phyloP scores from a whole-genome alignment of 2,329 filamentous ascomycete species.

The Aulographum hederae region DNA sequence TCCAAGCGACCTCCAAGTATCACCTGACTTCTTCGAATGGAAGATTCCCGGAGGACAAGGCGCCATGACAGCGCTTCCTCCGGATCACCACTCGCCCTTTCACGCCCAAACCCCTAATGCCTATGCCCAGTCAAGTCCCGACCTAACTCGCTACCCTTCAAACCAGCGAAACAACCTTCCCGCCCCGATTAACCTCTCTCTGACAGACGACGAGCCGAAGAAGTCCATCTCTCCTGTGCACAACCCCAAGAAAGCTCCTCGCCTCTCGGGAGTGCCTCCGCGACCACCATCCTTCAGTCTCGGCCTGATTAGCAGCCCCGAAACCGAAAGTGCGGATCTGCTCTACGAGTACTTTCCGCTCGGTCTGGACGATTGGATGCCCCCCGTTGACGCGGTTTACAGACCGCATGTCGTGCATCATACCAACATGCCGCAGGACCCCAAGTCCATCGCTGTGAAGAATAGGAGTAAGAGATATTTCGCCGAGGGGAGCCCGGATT shows the following conservation, averaged over 20 bases:
- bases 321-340: conserved; percentile 65
- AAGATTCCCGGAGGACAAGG: conserved; percentile 17
- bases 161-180: conserved; percentile 9
- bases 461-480: conserved; percentile 30
- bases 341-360: conserved; percentile 92
- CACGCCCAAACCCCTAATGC: conserved; percentile 15
- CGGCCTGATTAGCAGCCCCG: conserved; percentile 38
- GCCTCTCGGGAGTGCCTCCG: conserved; percentile 2
- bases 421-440: conserved; percentile 35
- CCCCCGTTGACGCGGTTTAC: conserved; percentile 77
- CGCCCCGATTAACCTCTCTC: conserved; percentile 34
- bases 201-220: conserved; percentile 36
- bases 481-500: conserved; percentile 18
- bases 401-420: conserved; percentile 88
- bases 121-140: conserved; percentile 35
- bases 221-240: conserved; percentile 12
- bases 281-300: conserved; percentile 17
- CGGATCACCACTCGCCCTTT: background rate
- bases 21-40: conserved; percentile 26
- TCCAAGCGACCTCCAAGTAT: conserved; percentile 19
- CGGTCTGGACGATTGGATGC: conserved; percentile 82
- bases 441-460: conserved; percentile 23
- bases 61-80: conserved; percentile 24
- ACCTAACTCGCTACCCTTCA: conserved; percentile 24
- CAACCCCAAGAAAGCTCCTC: conserved; percentile 7